Evolutionary conservation across 108 stramenopile species (phyloP), one percentile per base, ranked within the genome.

Genomic region (Asterionellopsis glacialis): DNA sequence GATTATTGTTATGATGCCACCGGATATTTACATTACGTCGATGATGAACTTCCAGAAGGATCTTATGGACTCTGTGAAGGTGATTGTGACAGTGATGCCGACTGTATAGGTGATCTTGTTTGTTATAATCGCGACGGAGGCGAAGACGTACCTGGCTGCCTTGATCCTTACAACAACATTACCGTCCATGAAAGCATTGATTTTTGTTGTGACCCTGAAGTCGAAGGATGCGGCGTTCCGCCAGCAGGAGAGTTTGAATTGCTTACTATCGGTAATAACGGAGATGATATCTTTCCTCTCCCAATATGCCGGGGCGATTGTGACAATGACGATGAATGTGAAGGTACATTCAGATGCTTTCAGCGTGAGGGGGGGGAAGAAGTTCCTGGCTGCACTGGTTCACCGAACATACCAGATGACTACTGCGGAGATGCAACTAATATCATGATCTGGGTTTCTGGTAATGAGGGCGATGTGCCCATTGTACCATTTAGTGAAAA

Each of bases 251-350:
- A 16, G 19, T 47, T 47, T 21, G 18, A 16, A 1, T 21, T 47
- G 16, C 1, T 2, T 4, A 21, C n/a, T 33, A 33, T 33, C 2
- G 33, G 33, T 33, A 33, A 33, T 33, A 33, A 33, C 7, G 33
- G 33, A 33, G 33, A 33, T 7, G 33, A 33, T 7, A 7, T 33
- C 16, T 57, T 58, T 33, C 87, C 80, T 21, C 65, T 82, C 39
- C 25, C 33, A 11, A 39, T 73, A 11, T 85, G 88, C 59, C 57
- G 71, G 11, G 69, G 62, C 11, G 62, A 70, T 40, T 70, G 69
- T 42, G 62, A 63, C 25, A 45, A 18, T 7, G 58, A 71, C 39
- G 41, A 58, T 25, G 64, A 71, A 28, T 71, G 70, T 39, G 28
- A 28, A 13, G 60, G 45, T 26, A 49, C 27, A 16, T 44, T 74